These are phyloP conservation scores for Phialocephala subalpina DNA, from an alignment of 2,329 filamentous ascomycete species.

Conservation along the genomic window DNA sequence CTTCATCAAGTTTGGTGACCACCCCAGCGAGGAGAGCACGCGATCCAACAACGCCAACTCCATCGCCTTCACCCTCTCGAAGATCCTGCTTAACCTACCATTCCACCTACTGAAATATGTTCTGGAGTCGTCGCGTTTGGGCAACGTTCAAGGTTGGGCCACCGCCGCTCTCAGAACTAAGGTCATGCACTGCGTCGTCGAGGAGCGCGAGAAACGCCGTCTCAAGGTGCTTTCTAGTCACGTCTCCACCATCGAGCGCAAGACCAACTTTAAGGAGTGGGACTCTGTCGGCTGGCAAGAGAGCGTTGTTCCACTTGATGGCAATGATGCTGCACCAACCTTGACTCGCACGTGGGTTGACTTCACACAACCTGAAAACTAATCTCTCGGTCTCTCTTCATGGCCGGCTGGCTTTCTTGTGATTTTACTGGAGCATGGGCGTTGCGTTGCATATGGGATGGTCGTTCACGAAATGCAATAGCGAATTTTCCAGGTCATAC, in stretches of 20 bases:
- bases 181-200: slow-evolving; percentile 58
- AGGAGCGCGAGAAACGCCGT: slow-evolving; percentile 66
- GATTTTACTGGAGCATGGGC: slow-evolving; percentile 31
- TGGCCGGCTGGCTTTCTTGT: slow-evolving; percentile 21
- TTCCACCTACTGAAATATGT: slow-evolving; percentile 71
- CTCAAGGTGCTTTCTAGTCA: slow-evolving; percentile 35
- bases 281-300: slow-evolving; percentile 45
- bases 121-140: slow-evolving; percentile 67
- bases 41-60: slow-evolving; percentile 42
- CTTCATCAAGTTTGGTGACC: slow-evolving; percentile 76
- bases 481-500: slow-evolving; percentile 5
- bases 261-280: slow-evolving; percentile 40
- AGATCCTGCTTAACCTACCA: slow-evolving; percentile 73
- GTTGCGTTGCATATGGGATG: slow-evolving; percentile 33
- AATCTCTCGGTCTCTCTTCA: slow-evolving; percentile 16
- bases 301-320: slow-evolving; percentile 35
- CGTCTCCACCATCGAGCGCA: slow-evolving; percentile 39
- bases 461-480: slow-evolving; percentile 9
- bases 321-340: slow-evolving; percentile 34
- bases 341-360: slow-evolving; percentile 40
- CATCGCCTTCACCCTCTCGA: slow-evolving; percentile 61
- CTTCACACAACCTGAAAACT: slow-evolving; percentile 25
- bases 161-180: slow-evolving; percentile 55
- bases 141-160: slow-evolving; percentile 58
- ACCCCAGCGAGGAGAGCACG: slow-evolving; percentile 48